Base-by-base conservation (phyloP, 2,329 filamentous ascomycete genomes). In the Diaporthe citriasiana region DNA sequence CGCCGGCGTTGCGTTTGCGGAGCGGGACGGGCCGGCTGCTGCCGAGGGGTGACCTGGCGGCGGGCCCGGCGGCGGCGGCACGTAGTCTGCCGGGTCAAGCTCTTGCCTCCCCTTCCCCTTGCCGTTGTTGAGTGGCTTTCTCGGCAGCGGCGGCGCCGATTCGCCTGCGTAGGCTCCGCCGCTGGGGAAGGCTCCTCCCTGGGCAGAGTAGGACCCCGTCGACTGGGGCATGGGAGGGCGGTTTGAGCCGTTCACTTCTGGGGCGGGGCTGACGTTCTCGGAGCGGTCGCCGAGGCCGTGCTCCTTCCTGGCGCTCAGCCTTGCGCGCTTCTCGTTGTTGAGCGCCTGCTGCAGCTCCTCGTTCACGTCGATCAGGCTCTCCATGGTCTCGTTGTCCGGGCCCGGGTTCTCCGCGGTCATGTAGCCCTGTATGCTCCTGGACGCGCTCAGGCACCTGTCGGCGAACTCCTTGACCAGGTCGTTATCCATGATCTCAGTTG, bases 391-490 rank as follows among this genome's bases (percentile, higher is more conserved):
- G 79, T 98, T 96, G 82, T 98, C 97, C 0, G 96, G 95, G 0
- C 90, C 82, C 0, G 96, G 95, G 80, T 94, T 90, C 73, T 93
- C 92, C 60, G 92, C 90, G 55, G 92, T 88, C 87, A 98, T 98
- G 84, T 97, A 98, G 42, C 88, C 88, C 80, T 98, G 95, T 78
- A 98, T 91, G 80, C 93, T 94, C 71, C 92, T 89, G 70, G 94
- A 93, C 6, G 96, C 96, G 72, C 91, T 90, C 76, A 93, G 91
- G 81, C 96, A 98, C 33, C 97, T 92, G 78, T 97, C 93, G 63
- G 93, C 91, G 81, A 99, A 98, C 84, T 99, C 97, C 81, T 93
- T 93, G 81, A 98, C 92, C 70, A 99, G 88, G n/a, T 98, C 96
- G 80, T 97, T 96, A 71, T 87, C 83, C 27, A 95, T 87, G 33